These are phyloP conservation scores for Venturia pyrina DNA, from an alignment of 2,329 filamentous ascomycete genomes.

Conservation along the genomic window DNA sequence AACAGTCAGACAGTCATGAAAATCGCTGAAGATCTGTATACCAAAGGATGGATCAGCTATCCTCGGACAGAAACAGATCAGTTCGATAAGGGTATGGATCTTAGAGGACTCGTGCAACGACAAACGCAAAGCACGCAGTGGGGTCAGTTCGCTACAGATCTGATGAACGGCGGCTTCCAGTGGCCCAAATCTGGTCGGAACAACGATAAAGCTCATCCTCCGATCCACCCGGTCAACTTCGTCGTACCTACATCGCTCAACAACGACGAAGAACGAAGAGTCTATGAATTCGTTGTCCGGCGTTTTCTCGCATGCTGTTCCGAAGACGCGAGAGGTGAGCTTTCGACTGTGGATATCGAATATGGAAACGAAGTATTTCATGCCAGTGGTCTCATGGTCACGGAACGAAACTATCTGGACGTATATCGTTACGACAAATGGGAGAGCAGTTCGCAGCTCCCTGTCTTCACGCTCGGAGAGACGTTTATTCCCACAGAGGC, in stretches of 20 bases:
- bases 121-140: slow-evolving; percentile 68
- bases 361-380: slow-evolving; percentile 79
- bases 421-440: slow-evolving; percentile 96
- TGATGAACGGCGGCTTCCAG: slow-evolving; percentile 67
- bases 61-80: slow-evolving; percentile 95
- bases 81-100: slow-evolving; percentile 82
- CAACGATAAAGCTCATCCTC: slow-evolving; percentile 95
- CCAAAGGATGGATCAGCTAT: slow-evolving; percentile 93
- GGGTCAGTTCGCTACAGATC: slow-evolving; percentile 44
- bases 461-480: slow-evolving; percentile 69
- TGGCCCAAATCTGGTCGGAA: slow-evolving; percentile 74
- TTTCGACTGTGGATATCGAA: slow-evolving; percentile 72
- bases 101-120: slow-evolving; percentile 70
- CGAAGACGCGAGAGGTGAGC: slow-evolving; percentile 79
- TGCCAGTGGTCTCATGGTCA: slow-evolving; percentile 71
- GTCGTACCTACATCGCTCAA: slow-evolving; percentile 52
- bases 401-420: slow-evolving; percentile 86
- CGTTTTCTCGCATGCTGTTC: slow-evolving; percentile 94
- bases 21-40: slow-evolving; percentile 76
- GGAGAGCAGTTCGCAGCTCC: slow-evolving; percentile 77
- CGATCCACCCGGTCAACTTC: slow-evolving; percentile 91
- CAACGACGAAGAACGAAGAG: slow-evolving; percentile 56
- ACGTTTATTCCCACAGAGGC: slow-evolving; percentile 80
- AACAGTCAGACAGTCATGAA: slow-evolving; percentile 85
- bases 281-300: slow-evolving; percentile 88